These are phyloP conservation scores for Nicotiana rustica DNA, from an alignment of 305 asterid species.

Conservation along the genomic window DNA sequence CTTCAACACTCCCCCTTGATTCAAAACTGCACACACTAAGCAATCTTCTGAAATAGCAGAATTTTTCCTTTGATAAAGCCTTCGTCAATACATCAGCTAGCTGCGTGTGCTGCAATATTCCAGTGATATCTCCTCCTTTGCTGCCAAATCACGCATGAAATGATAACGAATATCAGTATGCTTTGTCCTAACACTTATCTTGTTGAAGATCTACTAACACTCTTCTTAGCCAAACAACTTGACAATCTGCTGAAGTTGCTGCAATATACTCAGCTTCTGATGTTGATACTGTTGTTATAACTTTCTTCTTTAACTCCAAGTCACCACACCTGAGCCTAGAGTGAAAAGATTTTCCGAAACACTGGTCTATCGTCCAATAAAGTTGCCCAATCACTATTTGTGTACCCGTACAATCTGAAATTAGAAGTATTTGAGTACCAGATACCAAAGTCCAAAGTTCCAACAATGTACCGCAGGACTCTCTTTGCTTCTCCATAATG, in stretches of 20 bases:
- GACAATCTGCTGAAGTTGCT: slow-evolving; percentile 30
- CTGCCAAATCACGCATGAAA: background rate
- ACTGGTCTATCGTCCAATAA: background rate
- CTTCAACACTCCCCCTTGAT: background rate
- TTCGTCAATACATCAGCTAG: background rate
- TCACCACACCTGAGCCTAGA: slow-evolving; percentile 9
- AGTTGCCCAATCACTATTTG: slow-evolving; percentile 24
- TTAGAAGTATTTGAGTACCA: background rate
- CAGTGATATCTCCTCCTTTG: background rate
- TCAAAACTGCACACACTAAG: background rate
- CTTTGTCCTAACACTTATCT: background rate
- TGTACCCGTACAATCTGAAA: background rate
- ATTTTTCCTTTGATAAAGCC: background rate
- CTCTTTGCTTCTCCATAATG: background rate
- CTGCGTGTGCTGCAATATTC: background rate
- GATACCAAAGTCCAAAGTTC: background rate
- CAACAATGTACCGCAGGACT: background rate
- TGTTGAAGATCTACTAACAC: slow-evolving; percentile 17
- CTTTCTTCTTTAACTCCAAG: slow-evolving; percentile 35
- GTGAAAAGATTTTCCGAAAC: background rate
- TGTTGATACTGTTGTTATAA: background rate
- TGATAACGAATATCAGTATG: no score
- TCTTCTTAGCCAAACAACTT: slow-evolving; percentile 20
- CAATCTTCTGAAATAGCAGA: background rate
- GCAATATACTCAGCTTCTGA: slow-evolving; percentile 16